Percentiles rank a stretch among this genome's conserved stretches.
Conservation (phyloP, 2,329 filamentous ascomycete species). For the Penicillium frequentans region DNA sequence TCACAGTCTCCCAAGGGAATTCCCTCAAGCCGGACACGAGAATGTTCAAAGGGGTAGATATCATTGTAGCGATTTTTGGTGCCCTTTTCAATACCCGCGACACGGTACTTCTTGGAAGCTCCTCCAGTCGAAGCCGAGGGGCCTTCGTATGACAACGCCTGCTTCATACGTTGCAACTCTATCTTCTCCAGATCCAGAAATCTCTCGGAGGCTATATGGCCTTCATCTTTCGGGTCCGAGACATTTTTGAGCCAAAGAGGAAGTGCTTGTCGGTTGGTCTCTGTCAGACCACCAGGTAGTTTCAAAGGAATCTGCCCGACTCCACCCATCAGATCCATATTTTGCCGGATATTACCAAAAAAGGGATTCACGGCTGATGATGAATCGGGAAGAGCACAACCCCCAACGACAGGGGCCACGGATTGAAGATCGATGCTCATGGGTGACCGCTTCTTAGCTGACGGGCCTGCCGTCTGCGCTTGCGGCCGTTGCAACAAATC, state of each 20-base stretch:
- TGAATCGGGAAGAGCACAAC: constrained; percentile 72
- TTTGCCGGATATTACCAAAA: constrained; percentile 94
- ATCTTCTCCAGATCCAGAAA: constrained; percentile 81
- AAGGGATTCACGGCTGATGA: constrained; percentile 78
- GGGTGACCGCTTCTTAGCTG: constrained; percentile 50
- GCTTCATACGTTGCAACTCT: constrained; percentile 90
- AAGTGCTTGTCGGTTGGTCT: constrained; percentile 53
- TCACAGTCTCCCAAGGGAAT: constrained; percentile 72
- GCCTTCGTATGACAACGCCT: constrained; percentile 66
- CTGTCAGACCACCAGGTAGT: constrained; percentile 54
- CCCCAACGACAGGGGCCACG: constrained; percentile 79
- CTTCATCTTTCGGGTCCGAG: constrained; percentile 66
- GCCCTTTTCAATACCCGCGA: constrained; percentile 92
- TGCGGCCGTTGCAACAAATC: constrained; percentile 37
- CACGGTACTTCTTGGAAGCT: constrained; percentile 58
- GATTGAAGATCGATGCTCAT: constrained; percentile 53
- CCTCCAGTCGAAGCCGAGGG: constrained; percentile 44
- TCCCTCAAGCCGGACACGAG: constrained; percentile 75
- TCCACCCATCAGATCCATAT: constrained; percentile 90
- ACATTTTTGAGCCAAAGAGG: constrained; percentile 77
- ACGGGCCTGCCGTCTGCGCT: constrained; percentile 29
- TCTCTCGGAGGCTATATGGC: constrained; percentile 76
- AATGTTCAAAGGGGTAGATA: constrained; percentile 94
- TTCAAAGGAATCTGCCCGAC: constrained; percentile 76
- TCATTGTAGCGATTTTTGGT: constrained; percentile 97